Evolutionary conservation across 305 asterid genomes (phyloP), one percentile per base, ranked within the genome.

Genomic region (Fraxinus ornus): DNA sequence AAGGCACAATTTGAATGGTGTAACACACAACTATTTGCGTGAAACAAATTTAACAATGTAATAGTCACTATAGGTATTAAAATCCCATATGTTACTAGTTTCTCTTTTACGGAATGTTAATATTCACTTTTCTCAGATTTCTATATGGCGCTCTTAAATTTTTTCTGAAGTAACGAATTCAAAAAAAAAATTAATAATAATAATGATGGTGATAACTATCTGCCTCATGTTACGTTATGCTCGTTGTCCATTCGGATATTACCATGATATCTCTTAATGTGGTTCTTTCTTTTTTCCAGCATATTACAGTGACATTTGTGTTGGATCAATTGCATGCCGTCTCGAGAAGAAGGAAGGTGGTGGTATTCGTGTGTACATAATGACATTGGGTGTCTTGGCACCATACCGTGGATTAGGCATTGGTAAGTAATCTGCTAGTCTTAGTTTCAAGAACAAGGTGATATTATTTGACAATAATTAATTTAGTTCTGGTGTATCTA

Each of bases 371-470:
- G 93, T 92, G 71, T 94, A 93, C 91, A 93, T 94, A 80, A 95
- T 94, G 99, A 95, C 98, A 19, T 80, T 95, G 83, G 98, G 98
- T 80, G 98, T 95, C 88, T 92, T 94, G 90, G 98, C 98, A 76
- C 99, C 99, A 74, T 94, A 94, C 82, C 98, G 97, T 64, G 97
- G 95, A 60, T 84, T 94, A 82, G 97, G 99, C 71, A 82, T 95
- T 57, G 98, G 98, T 94, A 82, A 86, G 97, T 86, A 72, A 74
- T 86, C 75, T 21, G 6, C 81, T 81, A 41, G 30, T 52, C 80
- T 80, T 78, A 2, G 13, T n/a, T 60, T 75, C 24, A 9, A 62
- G 24, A 62, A n/a, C 32, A 62, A 62, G 30, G 71, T 21, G 15
- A 21, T 13, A 49, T 49, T 49, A 49, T 15, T 15, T 4, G 60